phyloP scores from a whole-genome alignment of 805 yeast genomes.

The Yarrowia sp. region DNA sequence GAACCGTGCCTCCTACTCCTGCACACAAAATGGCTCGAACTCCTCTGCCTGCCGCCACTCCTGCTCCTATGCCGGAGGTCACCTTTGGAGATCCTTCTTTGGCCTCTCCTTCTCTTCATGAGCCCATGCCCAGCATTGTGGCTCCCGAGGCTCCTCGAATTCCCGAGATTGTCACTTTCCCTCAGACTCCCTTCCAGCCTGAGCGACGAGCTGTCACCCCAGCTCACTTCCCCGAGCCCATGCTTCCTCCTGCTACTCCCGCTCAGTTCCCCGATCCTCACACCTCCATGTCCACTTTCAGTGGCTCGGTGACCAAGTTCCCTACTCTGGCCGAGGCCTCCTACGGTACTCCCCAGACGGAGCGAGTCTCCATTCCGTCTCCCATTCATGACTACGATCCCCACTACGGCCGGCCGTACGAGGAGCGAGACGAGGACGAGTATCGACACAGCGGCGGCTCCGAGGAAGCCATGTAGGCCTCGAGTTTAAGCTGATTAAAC shows the following conservation, averaged over 20 bases:
- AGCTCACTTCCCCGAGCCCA: conserved; percentile 34
- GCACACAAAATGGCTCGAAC: neutral
- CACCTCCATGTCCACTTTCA: conserved; percentile 24
- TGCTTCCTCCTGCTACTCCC: conserved; percentile 23
- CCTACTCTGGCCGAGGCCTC: conserved; percentile 29
- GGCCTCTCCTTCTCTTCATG: conserved; percentile 32
- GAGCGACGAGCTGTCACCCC: conserved; percentile 37
- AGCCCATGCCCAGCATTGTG: conserved; percentile 13
- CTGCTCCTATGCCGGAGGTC: conserved; percentile 35
- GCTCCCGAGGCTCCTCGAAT: conserved; percentile 23
- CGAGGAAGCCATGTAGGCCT: conserved; percentile 6
- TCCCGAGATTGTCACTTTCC: conserved; percentile 22
- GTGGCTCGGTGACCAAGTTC: conserved; percentile 29
- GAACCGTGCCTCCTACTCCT: conserved; percentile 24
- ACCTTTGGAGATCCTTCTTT: conserved; percentile 31
- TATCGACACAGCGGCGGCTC: conserved; percentile 22
- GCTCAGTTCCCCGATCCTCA: conserved; percentile 34
- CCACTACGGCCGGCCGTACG: conserved; percentile 30
- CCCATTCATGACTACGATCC: conserved; percentile 37
- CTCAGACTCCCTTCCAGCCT: conserved; percentile 22
- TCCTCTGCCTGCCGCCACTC: conserved; percentile 32
- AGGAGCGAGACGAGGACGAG: conserved; percentile 17
- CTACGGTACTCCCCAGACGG: conserved; percentile 10
- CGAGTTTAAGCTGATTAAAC: conserved; percentile 16
- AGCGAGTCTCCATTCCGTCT: conserved; percentile 26